Conservation (phyloP, 768 basidiomycete species). For the Tricholoma bakamatsutake region DNA sequence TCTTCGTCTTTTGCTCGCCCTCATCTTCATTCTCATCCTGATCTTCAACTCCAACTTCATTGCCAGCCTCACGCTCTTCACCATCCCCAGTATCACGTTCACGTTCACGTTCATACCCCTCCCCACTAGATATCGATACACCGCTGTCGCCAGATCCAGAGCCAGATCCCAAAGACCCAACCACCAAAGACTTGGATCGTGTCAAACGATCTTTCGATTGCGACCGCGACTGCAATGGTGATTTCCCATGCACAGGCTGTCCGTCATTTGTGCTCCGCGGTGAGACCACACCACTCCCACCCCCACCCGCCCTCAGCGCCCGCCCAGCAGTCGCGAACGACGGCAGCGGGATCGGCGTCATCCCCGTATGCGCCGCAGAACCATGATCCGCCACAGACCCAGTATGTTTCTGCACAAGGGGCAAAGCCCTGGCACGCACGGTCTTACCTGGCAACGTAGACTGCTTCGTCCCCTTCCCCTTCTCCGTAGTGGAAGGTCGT, state of each 20-base stretch:
- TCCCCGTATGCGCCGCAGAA: not conserved
- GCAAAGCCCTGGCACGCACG: too few relatives aligned
- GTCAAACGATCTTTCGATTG: not conserved
- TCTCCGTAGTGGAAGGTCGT: not conserved
- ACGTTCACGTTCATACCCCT: not conserved
- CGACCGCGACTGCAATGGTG: not conserved
- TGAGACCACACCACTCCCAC: not conserved
- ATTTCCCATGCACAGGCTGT: not conserved
- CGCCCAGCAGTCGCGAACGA: constrained; percentile 32
- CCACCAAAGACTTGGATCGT: not conserved
- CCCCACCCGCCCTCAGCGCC: not conserved
- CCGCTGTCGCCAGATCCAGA: constrained; percentile 1
- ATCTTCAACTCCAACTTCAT: not conserved
- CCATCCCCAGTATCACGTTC: not conserved
- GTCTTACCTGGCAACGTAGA: not conserved
- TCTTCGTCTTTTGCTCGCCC: constrained; percentile 9
- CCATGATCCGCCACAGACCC: too few relatives aligned
- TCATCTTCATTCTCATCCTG: too few relatives aligned
- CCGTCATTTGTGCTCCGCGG: not conserved
- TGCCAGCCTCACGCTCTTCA: not conserved
- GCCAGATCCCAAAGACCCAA: not conserved
- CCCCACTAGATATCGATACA: too few relatives aligned
- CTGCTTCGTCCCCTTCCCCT: not conserved
- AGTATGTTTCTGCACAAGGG: not conserved
- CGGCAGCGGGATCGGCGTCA: constrained; percentile 29